A percentile compares a stretch with the other conserved stretches of the same genome.
phyloP scores from a whole-genome alignment of 1,284 basidiomycete genomes.

The Omphalotus olearius region DNA sequence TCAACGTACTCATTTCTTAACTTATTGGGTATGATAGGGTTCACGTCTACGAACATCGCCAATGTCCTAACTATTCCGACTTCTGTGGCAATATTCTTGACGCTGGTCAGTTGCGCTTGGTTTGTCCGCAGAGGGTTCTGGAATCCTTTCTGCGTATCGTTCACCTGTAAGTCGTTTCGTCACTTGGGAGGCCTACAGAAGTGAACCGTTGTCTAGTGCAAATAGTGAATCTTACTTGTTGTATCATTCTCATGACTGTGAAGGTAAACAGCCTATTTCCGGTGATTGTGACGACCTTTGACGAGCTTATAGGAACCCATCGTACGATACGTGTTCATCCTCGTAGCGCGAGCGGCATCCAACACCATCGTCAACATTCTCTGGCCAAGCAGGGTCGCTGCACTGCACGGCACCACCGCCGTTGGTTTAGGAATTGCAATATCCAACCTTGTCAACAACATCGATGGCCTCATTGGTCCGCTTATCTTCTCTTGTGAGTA shows the following conservation, averaged over 20 bases:
- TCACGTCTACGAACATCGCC: constrained; percentile 8
- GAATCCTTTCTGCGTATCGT: constrained; percentile 13
- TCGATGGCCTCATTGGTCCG: constrained; percentile 5
- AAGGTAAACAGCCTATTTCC: not conserved
- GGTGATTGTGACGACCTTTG: not conserved
- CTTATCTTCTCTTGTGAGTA: constrained; percentile 1
- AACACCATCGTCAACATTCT: constrained; percentile 7
- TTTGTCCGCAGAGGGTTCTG: constrained; percentile 5
- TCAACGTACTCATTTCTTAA: not conserved
- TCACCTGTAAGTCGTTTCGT: constrained; percentile 1
- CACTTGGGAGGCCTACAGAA: not conserved
- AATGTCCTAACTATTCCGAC: constrained; percentile 13
- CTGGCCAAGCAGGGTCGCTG: constrained; percentile 4
- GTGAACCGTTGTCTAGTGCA: not conserved
- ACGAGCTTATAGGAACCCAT: not conserved
- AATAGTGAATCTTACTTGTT: constrained; percentile 7
- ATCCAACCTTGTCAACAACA: constrained; percentile 1
- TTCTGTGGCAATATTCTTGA: constrained; percentile 9
- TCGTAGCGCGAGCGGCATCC: constrained; percentile 10
- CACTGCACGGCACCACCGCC: constrained; percentile 4
- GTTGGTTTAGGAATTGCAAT: constrained; percentile 3
- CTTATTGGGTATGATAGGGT: not conserved
- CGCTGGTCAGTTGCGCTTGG: constrained; percentile 9
- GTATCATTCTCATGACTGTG: constrained; percentile 16
- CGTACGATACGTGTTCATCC: constrained; percentile 15